phyloP scores from a whole-genome alignment of 2,329 filamentous ascomycete genomes.

The Stagonosporopsis cucurbitacearum region DNA sequence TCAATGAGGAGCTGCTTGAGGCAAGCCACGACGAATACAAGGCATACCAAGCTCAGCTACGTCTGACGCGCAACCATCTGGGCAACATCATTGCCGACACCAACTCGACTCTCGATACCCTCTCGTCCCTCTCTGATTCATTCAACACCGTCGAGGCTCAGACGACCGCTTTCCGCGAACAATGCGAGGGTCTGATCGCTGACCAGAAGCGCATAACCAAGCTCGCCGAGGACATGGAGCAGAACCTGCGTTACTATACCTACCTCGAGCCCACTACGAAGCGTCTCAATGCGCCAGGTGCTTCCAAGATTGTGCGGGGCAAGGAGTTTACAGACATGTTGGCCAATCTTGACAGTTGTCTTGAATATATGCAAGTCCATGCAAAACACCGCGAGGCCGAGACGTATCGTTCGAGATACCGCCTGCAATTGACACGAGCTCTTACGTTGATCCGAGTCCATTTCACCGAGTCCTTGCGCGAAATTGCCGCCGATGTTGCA shows the following conservation, averaged over 20 bases:
- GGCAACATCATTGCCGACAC: constrained; percentile 80
- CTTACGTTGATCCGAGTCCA: constrained; percentile 71
- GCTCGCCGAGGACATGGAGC: constrained; percentile 83
- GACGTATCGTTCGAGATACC: constrained; percentile 86
- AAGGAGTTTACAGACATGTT: constrained; percentile 89
- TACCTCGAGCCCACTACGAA: constrained; percentile 92
- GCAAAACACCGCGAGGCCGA: constrained; percentile 85
- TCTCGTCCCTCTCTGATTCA: constrained; percentile 80
- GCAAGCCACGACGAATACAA: constrained; percentile 86
- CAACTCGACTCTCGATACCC: constrained; percentile 73
- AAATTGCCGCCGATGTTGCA: constrained; percentile 67
- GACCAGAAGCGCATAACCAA: constrained; percentile 81
- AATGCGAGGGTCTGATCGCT: constrained; percentile 84
- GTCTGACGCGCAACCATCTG: constrained; percentile 81
- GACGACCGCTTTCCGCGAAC: constrained; percentile 89
- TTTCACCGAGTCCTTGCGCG: constrained; percentile 68
- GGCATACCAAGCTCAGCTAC: constrained; percentile 82
- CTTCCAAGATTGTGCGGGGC: constrained; percentile 82
- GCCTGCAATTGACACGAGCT: constrained; percentile 75
- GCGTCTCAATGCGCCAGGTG: constrained; percentile 88
- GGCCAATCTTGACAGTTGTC: constrained; percentile 83
- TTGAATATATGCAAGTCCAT: constrained; percentile 90
- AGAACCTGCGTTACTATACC: constrained; percentile 91
- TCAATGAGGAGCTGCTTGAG: constrained; percentile 74
- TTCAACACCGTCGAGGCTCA: constrained; percentile 88